Evolutionary conservation across 495 filamentous ascomycete species (phyloP), one percentile per base, ranked within the genome.

Genomic region (Hypoxylon subgilvum): DNA sequence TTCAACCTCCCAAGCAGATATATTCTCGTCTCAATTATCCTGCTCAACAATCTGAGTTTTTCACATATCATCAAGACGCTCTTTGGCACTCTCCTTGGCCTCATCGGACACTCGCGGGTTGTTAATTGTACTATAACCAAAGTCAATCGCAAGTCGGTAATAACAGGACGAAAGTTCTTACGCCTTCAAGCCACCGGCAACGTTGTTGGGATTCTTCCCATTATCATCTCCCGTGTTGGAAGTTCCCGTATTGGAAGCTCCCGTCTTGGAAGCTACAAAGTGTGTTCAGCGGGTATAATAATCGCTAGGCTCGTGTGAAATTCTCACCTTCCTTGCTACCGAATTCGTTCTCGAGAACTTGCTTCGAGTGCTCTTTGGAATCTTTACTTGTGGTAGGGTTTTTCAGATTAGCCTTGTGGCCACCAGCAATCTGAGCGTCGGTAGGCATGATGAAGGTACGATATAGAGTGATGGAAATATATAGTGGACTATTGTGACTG

Each of bases 341-440:
- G 49, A 72, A 75, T 56, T 76, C 72, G n/a, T 74, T 61, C 1
- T 79, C 68, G 39, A 79, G 69, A 13, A 78, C 66, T 14, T 70
- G 55, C 44, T 68, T 66, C 7, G 72, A 76, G 54, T 74, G 69
- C 54, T 76, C 51, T 66, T 72, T 74, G 27, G 72, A 60, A 49
- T 65, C 63, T 13, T 69, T 25, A 13, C 64, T 70, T 46, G 59
- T 69, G 70, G 73, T 78, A 38, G 78, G 74, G 69, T 79, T 81
- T 56, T 74, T 73, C 45, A 79, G 46, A 61, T 73, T 81, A 42
- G 75, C 78, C 72, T 79, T 79, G 71, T 78, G 75, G 54, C 75
- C 76, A 47, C 75, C 74, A 42, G 75, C 69, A 36, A 79, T 51
- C 35, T 74, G 70, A 61, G 68, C 63, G 22, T 71, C 69, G 42